Conservation (phyloP, 495 filamentous ascomycete species). For the Bryoglossum gracile region DNA sequence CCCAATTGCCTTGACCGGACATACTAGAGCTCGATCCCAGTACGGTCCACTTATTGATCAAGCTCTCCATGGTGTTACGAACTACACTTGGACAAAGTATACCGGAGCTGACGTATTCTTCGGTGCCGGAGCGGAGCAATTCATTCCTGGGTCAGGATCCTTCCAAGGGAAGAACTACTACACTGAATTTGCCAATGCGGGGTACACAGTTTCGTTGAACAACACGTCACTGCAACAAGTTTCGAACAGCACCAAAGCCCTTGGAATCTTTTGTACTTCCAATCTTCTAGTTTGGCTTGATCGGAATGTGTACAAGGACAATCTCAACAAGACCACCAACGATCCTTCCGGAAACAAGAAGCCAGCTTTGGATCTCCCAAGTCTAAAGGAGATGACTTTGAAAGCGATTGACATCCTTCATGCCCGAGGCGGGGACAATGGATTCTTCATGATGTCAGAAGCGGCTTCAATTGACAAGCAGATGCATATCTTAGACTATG, state of each 20-base stretch:
- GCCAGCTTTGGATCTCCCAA: conserved; percentile 58
- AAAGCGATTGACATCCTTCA: conserved; percentile 68
- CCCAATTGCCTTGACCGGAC: conserved; percentile 58
- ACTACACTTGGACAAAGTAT: conserved; percentile 63
- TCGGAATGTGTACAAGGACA: conserved; percentile 60
- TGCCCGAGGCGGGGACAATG: conserved; percentile 51
- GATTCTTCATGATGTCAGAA: conserved; percentile 73
- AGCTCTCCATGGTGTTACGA: conserved; percentile 47
- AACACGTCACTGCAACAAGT: conserved; percentile 52
- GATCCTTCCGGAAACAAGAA: conserved; percentile 50
- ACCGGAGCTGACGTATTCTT: conserved; percentile 65
- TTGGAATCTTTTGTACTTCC: conserved; percentile 60
- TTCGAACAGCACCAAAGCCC: conserved; percentile 45
- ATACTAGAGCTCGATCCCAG: conserved; percentile 53
- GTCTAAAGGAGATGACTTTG: conserved; percentile 73
- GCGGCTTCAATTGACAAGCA: conserved; percentile 73
- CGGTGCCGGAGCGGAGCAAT: conserved; percentile 67
- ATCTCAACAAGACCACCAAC: conserved; percentile 52
- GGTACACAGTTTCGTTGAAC: conserved; percentile 55
- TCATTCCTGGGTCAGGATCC: conserved; percentile 47
- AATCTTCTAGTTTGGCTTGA: conserved; percentile 68
- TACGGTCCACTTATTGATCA: conserved; percentile 59
- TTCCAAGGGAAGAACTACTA: conserved; percentile 60
- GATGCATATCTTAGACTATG: conserved; percentile 64
- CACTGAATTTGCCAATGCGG: conserved; percentile 53